phyloP scores from a whole-genome alignment of 2,329 filamentous ascomycete species.

The Orbilia blumenaviensis region DNA sequence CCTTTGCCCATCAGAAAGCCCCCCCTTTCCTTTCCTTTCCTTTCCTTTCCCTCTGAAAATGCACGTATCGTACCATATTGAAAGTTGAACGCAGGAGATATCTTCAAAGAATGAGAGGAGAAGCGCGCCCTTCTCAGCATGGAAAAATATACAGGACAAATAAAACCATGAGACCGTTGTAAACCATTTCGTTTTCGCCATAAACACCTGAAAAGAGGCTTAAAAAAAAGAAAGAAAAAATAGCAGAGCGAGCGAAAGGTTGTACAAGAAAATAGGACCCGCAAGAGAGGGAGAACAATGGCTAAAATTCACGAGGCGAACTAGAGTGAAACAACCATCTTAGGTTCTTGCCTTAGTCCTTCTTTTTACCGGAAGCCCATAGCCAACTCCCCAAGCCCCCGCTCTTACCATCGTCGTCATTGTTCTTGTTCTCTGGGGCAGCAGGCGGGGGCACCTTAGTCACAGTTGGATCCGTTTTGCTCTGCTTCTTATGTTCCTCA shows the following conservation, averaged over 20 bases:
- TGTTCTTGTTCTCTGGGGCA: not conserved
- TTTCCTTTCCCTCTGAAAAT: not conserved
- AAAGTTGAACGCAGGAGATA: not conserved
- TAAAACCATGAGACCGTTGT: not conserved
- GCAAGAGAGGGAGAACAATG: not conserved
- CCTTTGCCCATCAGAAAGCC: not conserved
- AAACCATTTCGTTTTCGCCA: conserved; percentile 5
- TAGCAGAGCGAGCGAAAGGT: not conserved
- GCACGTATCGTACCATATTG: not conserved
- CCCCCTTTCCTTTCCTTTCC: not conserved
- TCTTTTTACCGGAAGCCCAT: conserved; percentile 41
- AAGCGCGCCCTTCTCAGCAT: not conserved
- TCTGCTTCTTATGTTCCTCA: not conserved
- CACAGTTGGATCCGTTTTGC: not conserved
- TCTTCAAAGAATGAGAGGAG: not conserved
- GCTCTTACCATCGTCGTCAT: conserved; percentile 12
- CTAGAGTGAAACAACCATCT: no score
- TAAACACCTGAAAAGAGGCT: conserved; percentile 14
- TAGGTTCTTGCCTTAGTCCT: conserved; percentile 12
- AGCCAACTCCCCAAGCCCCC: conserved; percentile 44
- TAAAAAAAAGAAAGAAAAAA: conserved; percentile 14
- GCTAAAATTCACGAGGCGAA: not conserved
- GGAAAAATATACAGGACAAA: not conserved
- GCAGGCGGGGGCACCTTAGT: not conserved
- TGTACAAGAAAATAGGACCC: not conserved